phyloP scores from a whole-genome alignment of 2,329 filamentous ascomycete genomes.

The Ascochyta clinopodiicola region DNA sequence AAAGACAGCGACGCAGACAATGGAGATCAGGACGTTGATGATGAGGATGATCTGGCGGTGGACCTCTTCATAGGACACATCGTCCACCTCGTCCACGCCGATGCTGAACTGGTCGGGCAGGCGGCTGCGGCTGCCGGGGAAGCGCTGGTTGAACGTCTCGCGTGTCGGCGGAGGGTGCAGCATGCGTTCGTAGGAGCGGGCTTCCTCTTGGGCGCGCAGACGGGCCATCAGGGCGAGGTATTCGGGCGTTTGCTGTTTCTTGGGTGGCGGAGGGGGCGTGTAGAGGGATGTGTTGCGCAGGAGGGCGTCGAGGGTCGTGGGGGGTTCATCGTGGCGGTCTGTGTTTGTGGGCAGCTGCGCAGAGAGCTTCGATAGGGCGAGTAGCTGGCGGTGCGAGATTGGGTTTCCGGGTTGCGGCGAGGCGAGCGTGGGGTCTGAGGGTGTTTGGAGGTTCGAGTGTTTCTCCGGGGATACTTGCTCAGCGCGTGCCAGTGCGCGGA shows the following conservation, averaged over 20 bases:
- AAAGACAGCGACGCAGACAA: constrained; percentile 77
- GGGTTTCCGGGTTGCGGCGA: constrained; percentile 66
- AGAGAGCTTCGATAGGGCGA: constrained; percentile 66
- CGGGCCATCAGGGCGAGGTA: constrained; percentile 88
- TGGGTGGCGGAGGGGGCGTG: constrained; percentile 78
- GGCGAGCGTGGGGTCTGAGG: constrained; percentile 58
- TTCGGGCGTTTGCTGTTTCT: constrained; percentile 70
- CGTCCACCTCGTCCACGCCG: constrained; percentile 58
- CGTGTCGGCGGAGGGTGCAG: constrained; percentile 63
- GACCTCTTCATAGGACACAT: constrained; percentile 73
- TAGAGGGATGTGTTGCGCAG: constrained; percentile 77
- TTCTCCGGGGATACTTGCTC: constrained; percentile 26
- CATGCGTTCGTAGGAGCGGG: constrained; percentile 82
- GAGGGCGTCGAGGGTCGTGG: constrained; percentile 68
- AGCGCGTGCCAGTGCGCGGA: constrained; percentile 63
- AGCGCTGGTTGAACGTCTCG: constrained; percentile 67
- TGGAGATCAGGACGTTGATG: constrained; percentile 86
- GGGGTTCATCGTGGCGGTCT: no score
- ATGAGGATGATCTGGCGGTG: constrained; percentile 85
- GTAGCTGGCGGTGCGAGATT: constrained; percentile 73
- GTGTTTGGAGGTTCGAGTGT: constrained; percentile 31
- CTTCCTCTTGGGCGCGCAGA: constrained; percentile 82
- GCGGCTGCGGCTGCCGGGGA: constrained; percentile 50
- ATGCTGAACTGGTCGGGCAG: constrained; percentile 59
- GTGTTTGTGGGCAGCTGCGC: constrained; percentile 47